These are phyloP conservation scores for Tylopilus plumbeoviolaceoides DNA, from an alignment of 768 basidiomycete genomes.

Conservation along the genomic window DNA sequence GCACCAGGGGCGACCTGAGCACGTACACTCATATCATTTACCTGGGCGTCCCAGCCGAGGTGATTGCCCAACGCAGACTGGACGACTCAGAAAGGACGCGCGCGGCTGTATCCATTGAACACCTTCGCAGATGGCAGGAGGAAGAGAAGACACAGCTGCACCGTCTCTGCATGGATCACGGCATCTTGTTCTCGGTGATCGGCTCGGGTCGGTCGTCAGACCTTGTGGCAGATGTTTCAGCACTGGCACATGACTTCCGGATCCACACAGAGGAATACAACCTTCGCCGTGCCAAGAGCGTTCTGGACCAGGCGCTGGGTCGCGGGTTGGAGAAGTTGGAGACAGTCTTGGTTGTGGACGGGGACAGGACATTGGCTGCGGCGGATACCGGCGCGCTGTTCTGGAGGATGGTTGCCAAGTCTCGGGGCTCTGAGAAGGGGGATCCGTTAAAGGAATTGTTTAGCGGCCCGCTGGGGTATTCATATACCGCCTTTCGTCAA, in stretches of 20 bases:
- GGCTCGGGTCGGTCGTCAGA: slow-evolving; percentile 9
- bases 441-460: slow-evolving; percentile 10
- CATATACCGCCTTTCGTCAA: slow-evolving; percentile 12
- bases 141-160: slow-evolving; percentile 13
- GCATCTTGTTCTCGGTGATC: slow-evolving; percentile 13
- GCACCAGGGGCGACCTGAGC: slow-evolving; percentile 14
- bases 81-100: slow-evolving; percentile 7
- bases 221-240: slow-evolving; percentile 12
- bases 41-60: slow-evolving; percentile 7
- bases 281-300: slow-evolving; percentile 11
- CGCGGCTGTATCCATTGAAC: slow-evolving; percentile 8
- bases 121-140: slow-evolving; percentile 15
- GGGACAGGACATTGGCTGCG: slow-evolving; percentile 10
- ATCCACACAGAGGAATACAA: slow-evolving; percentile 12
- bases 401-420: slow-evolving; percentile 10
- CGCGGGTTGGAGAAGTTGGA: slow-evolving; percentile 10
- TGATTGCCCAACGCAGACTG: slow-evolving; percentile 14
- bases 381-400: slow-evolving; percentile 10
- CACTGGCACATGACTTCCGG: slow-evolving; percentile 9
- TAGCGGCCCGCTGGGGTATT: slow-evolving; percentile 12
- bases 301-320: slow-evolving; percentile 13
- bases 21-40: slow-evolving; percentile 16
- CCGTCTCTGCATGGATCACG: slow-evolving; percentile 15
- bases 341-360: slow-evolving; percentile 11
- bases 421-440: slow-evolving; percentile 11